phyloP scores from a whole-genome alignment of 345 rosid species.

The Anastatica hierochuntica region DNA sequence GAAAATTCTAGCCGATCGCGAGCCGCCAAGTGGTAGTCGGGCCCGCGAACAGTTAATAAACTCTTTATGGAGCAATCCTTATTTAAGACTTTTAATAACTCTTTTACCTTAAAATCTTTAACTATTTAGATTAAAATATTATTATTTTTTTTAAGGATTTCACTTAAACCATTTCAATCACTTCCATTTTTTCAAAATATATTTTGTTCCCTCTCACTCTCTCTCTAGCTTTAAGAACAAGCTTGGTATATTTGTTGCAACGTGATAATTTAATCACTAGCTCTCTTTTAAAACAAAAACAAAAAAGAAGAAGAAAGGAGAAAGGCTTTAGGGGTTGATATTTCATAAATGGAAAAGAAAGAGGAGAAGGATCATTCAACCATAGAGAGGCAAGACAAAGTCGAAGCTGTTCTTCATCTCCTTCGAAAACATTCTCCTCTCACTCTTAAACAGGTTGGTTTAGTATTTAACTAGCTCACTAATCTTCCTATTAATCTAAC shows the following conservation, averaged over 20 bases:
- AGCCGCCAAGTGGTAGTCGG: too few relatives aligned
- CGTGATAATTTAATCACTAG: background rate
- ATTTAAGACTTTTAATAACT: too few relatives aligned
- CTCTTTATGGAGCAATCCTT: too few relatives aligned
- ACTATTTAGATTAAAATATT: too few relatives aligned
- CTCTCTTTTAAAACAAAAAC: background rate
- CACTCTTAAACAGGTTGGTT: conserved; percentile 66
- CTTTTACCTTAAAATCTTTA: too few relatives aligned
- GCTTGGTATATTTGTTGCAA: background rate
- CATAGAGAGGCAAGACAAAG: conserved; percentile 25
- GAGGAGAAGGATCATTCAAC: conserved; percentile 27
- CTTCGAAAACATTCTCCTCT: conserved; percentile 76
- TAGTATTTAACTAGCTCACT: background rate
- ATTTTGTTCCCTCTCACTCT: background rate
- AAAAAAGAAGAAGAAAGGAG: background rate
- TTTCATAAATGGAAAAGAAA: conserved; percentile 63
- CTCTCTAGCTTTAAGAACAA: background rate
- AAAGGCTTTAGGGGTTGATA: background rate
- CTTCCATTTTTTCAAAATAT: background rate
- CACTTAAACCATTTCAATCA: background rate
- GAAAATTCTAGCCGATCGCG: too few relatives aligned
- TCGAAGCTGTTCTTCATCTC: conserved; percentile 63
- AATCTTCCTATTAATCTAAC: background rate
- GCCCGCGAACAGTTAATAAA: too few relatives aligned
- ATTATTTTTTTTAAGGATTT: too few relatives aligned